Base-by-base conservation (phyloP, 257 asterid genomes). In the Solanum piurae region DNA sequence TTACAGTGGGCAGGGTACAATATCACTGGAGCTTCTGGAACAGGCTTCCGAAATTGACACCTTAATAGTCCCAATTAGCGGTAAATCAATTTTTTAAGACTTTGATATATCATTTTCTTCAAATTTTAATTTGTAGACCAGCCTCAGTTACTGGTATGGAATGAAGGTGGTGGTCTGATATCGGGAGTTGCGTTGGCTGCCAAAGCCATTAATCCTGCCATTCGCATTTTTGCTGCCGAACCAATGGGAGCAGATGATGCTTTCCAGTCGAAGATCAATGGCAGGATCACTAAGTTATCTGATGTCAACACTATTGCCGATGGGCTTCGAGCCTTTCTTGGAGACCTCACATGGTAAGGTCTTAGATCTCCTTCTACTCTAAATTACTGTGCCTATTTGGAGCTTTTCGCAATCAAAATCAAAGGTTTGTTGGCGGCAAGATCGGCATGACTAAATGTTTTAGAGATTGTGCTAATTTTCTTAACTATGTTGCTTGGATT, bases 221-320 rank as follows among this genome's bases (percentile, higher is more conserved):
- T 95, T 58, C 93, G 92, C 44, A 89, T 96, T 80, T 89, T 96
- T 86, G 99, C 98, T 84, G 99, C 98, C 6, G 98, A 96, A 91
- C 99, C 99, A 12, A 93, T 89, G 89, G 99, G 99, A 71, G 99
- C 99, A 8, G 95, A 94, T 55, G 99, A 96, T 91, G 96, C 98
- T 60, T 96, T 98, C 90, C 96, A 85, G 36, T 95, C 98, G 75
- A 95, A 94, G 87, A 90, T 91, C 69, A 89, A 94, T 38, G 98
- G 98, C 71, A 36, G 89, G 87, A 93, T 96, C 46, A 93, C 95
- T 83, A 94, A 92, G 83, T 86, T 95, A 83, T 89, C 96, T 1
- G 95, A 93, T 87, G 94, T 96, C 86, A 94, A 92, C n/a, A 95
- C 99, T 88, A 92, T 96, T 55, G 98, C 98, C 9, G 99, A 96